These are phyloP conservation scores for Picea glauca DNA, from an alignment of 75 land plant species.

Conservation along the genomic window DNA sequence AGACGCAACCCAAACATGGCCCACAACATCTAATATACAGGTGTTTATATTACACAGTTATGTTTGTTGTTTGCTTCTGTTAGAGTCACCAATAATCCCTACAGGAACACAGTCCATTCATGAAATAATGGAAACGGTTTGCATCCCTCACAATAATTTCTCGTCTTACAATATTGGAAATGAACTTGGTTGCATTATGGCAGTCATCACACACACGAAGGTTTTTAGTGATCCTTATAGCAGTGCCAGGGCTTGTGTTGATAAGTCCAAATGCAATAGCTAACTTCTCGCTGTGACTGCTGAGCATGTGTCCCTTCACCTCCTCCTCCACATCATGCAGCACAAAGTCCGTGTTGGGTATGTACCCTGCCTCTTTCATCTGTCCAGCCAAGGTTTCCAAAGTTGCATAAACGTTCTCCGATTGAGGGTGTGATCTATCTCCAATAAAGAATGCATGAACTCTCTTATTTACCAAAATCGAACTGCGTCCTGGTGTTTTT, in stretches of 20 bases:
- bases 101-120: slow-evolving; percentile 29
- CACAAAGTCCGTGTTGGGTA: slow-evolving; percentile 12
- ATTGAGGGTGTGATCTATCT: slow-evolving; percentile 14
- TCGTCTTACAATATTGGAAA: slow-evolving; percentile 9
- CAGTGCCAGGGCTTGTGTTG: slow-evolving; percentile 19
- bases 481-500: slow-evolving; percentile 13
- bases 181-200: slow-evolving; percentile 23
- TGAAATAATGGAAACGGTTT: slow-evolving; percentile 24
- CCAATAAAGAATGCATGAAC: slow-evolving; percentile 6
- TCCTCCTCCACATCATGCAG: slow-evolving; percentile 11
- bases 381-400: slow-evolving; percentile 14
- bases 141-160: slow-evolving; percentile 32
- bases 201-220: slow-evolving; percentile 21
- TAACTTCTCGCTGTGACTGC: slow-evolving; percentile 27
- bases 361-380: slow-evolving; percentile 12
- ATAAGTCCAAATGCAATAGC: slow-evolving; percentile 33
- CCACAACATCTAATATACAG: no score
- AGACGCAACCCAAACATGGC: no score
- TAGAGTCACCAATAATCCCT: slow-evolving; percentile 15
- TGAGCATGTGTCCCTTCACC: slow-evolving; percentile 2
- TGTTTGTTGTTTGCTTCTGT: no score
- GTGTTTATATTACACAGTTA: no score
- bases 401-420: neutral
- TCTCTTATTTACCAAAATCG: neutral
- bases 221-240: slow-evolving; percentile 21